phyloP scores from a whole-genome alignment of 805 yeast genomes.

The Candida quercuum region DNA sequence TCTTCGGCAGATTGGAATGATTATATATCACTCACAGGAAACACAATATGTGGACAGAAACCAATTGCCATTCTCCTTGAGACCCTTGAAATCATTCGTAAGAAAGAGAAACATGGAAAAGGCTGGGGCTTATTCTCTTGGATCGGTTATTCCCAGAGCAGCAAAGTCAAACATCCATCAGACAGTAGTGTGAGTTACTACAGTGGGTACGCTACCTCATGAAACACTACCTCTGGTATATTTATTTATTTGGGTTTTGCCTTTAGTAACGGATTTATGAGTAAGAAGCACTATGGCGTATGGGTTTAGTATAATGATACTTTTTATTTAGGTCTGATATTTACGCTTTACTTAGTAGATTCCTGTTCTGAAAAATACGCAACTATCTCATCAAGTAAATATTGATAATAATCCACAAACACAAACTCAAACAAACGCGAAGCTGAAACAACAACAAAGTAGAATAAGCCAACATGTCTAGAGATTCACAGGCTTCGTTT shows the following conservation, averaged over 20 bases:
- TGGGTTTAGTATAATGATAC: too few relatives aligned
- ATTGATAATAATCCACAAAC: too few relatives aligned
- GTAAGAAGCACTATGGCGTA: too few relatives aligned
- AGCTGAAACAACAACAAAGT: background rate
- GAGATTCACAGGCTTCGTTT: conserved; percentile 3
- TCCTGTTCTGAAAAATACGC: too few relatives aligned
- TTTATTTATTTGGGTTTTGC: too few relatives aligned
- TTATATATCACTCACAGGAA: conserved; percentile 67
- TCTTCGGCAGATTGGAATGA: conserved; percentile 54
- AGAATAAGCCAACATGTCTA: background rate
- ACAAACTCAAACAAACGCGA: background rate
- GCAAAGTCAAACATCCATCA: conserved; percentile 34
- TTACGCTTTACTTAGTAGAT: too few relatives aligned
- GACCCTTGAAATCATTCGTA: conserved; percentile 37
- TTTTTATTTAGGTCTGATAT: background rate
- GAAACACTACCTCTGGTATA: background rate
- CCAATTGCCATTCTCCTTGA: conserved; percentile 66
- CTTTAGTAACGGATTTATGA: too few relatives aligned
- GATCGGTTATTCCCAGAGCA: conserved; percentile 80
- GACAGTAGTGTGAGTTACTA: conserved; percentile 94
- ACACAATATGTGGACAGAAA: conserved; percentile 90
- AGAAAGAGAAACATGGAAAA: conserved; percentile 8
- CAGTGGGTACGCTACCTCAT: conserved; percentile 47
- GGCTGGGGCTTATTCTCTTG: conserved; percentile 46
- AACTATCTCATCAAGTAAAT: too few relatives aligned